Conservation (phyloP, 2,329 filamentous ascomycete species). For the Xylaria sp. region DNA sequence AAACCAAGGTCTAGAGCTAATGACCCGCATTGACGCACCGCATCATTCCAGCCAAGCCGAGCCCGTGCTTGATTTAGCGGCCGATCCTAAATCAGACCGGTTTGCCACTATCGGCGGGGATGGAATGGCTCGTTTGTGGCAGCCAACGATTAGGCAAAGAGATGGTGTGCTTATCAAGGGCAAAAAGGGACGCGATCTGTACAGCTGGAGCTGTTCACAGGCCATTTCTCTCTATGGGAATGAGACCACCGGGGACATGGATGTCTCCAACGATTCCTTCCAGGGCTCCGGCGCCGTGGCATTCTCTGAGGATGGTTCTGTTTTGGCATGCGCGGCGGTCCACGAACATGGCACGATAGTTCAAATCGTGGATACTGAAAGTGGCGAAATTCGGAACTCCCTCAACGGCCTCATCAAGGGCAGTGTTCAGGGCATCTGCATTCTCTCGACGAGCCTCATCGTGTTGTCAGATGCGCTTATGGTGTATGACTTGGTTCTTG, state of each 20-base stretch:
- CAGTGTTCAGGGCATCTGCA: constrained; percentile 68
- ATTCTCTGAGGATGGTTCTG: constrained; percentile 85
- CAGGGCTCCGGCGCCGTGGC: constrained; percentile 67
- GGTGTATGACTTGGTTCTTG: constrained; percentile 84
- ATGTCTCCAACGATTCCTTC: constrained; percentile 39
- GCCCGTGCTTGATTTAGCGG: constrained; percentile 72
- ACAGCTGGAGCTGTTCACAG: constrained; percentile 76
- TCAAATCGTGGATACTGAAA: constrained; percentile 76
- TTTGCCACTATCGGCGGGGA: constrained; percentile 90
- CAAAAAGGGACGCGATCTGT: constrained; percentile 61
- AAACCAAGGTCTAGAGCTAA: constrained; percentile 69
- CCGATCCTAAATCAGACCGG: constrained; percentile 69
- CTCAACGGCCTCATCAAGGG: constrained; percentile 71
- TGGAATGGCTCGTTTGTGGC: constrained; percentile 79
- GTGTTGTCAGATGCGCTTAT: constrained; percentile 74
- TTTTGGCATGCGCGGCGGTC: constrained; percentile 72
- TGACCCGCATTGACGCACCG: constrained; percentile 82
- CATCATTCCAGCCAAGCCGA: constrained; percentile 66
- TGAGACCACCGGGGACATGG: constrained; percentile 43
- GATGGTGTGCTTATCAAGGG: constrained; percentile 70
- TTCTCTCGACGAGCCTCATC: constrained; percentile 76
- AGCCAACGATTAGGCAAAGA: constrained; percentile 70
- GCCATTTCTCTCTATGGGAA: constrained; percentile 57
- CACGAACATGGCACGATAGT: constrained; percentile 64
- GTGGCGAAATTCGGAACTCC: constrained; percentile 68